A percentile compares a stretch with the other conserved stretches of the same genome.
Conservation (phyloP, 306 rosid genomes). For the Fagus sylvatica region DNA sequence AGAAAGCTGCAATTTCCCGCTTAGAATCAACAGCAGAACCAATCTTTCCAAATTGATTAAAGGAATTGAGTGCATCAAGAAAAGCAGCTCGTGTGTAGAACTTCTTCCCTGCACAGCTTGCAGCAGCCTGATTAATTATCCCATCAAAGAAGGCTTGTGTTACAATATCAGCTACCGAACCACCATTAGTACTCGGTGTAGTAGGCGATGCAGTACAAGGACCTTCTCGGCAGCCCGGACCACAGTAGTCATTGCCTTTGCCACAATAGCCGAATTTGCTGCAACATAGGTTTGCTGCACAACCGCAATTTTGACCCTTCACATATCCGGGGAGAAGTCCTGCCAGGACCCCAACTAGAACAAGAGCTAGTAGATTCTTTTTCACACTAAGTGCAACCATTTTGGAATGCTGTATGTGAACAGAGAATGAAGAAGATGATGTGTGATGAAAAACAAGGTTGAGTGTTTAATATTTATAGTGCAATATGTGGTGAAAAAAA, state of each 20-base stretch:
- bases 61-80: slow-evolving; percentile 54
- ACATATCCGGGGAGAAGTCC: not conserved
- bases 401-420: not conserved
- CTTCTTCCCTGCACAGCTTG: slow-evolving; percentile 53
- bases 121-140: slow-evolving; percentile 39
- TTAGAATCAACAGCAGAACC: slow-evolving; percentile 54
- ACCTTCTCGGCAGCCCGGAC: slow-evolving; percentile 25
- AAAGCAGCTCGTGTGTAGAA: slow-evolving; percentile 59
- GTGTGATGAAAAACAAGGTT: too few relatives aligned
- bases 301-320: slow-evolving; percentile 26
- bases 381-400: not conserved
- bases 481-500: not conserved
- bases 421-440: not conserved
- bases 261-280: slow-evolving; percentile 26
- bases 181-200: not conserved
- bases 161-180: slow-evolving; percentile 15
- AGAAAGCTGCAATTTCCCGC: slow-evolving; percentile 84
- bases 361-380: not conserved
- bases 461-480: not conserved
- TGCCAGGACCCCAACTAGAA: slow-evolving; percentile 4
- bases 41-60: slow-evolving; percentile 38
- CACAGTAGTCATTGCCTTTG: not conserved
- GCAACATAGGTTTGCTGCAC: slow-evolving; percentile 16
- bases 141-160: slow-evolving; percentile 13
- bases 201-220: slow-evolving; percentile 9